These are phyloP conservation scores for Castanea mollissima DNA, from an alignment of 306 rosid genomes.

Conservation along the genomic window DNA sequence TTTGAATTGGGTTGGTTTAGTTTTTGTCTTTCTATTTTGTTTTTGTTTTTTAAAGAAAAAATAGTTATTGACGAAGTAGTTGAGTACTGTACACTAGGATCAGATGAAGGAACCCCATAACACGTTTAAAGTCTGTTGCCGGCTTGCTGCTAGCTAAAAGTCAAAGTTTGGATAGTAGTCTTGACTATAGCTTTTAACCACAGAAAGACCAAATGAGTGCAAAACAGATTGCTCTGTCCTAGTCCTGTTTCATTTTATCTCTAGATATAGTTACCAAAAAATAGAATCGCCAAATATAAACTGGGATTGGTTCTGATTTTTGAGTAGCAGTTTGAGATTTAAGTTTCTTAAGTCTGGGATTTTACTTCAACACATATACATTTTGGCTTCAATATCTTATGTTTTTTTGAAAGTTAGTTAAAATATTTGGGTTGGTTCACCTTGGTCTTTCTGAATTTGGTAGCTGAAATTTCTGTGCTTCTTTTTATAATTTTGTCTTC, in stretches of 20 bases:
- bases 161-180: slow-evolving; percentile 40
- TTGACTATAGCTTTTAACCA: slow-evolving; percentile 18
- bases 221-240: background rate
- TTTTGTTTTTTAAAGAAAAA: background rate
- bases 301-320: slow-evolving; percentile 2
- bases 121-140: slow-evolving; percentile 29
- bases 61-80: background rate
- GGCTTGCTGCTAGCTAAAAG: slow-evolving; percentile 32
- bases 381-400: background rate
- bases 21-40: background rate
- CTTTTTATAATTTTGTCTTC: slow-evolving; percentile 1
- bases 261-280: slow-evolving; percentile 3
- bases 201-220: background rate
- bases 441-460: background rate
- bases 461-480: slow-evolving; percentile 1
- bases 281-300: slow-evolving; percentile 20
- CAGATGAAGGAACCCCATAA: slow-evolving; percentile 12
- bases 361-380: slow-evolving; percentile 14
- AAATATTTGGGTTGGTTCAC: background rate
- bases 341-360: slow-evolving; percentile 8
- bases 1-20: background rate
- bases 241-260: slow-evolving; percentile 13
- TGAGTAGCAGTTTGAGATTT: background rate
- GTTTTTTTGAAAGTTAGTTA: background rate
- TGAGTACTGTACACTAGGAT: background rate